phyloP scores from a whole-genome alignment of 1,284 basidiomycete genomes.

The Naganishia sp. region DNA sequence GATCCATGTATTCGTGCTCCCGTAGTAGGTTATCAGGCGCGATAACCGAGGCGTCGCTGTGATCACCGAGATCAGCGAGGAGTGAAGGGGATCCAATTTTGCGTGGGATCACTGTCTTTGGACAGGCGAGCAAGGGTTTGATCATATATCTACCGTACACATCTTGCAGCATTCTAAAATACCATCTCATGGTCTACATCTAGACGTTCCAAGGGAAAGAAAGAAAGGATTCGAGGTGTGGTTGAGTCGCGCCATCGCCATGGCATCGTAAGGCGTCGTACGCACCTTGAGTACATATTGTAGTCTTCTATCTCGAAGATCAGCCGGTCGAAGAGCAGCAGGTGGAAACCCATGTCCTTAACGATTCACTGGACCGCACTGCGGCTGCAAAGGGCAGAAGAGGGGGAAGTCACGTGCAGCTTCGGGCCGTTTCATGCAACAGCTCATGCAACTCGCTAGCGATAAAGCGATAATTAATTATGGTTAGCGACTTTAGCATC shows the following conservation, averaged over 20 bases:
- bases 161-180: not conserved
- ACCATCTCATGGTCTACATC: no score
- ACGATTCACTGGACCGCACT: no score
- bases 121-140: not conserved
- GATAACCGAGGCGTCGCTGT: conserved; percentile 40
- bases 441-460: not conserved
- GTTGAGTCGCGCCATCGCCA: no score
- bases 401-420: conserved; percentile 18
- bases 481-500: conserved; percentile 15
- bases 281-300: no score
- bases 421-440: conserved; percentile 6
- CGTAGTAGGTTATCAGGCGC: conserved; percentile 43
- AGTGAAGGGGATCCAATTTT: not conserved
- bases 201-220: no score
- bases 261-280: no score
- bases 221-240: no score
- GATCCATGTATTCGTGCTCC: conserved; percentile 13
- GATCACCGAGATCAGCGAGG: conserved; percentile 38
- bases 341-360: no score
- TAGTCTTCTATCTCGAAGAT: no score
- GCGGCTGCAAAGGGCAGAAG: no score
- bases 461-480: not conserved
- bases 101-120: not conserved
- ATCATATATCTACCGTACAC: conserved; percentile 8
- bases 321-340: no score